Evolutionary conservation across 2,329 filamentous ascomycete species (phyloP), one percentile per base, ranked within the genome.

Genomic region (Helicocarpus griseus): DNA sequence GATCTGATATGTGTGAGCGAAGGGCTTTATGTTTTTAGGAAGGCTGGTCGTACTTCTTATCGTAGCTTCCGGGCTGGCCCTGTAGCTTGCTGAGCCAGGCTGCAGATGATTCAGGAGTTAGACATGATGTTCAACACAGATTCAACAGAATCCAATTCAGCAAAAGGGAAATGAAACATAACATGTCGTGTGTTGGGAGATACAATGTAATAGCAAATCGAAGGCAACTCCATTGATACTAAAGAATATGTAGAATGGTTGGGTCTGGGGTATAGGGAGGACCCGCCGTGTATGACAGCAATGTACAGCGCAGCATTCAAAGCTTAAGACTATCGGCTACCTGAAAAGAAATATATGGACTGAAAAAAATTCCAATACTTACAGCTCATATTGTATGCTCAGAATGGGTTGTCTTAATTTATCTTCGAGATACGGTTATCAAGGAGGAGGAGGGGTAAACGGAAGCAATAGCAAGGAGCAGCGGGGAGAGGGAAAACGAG

Each of bases 41-140:
- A 36, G 49, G 40, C n/a, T 48, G 26, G 53, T 65, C 76, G 65
- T 75, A 94, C 88, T 98, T 98, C 75, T 95, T 95, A 69, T 97
- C 93, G 77, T 98, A 98, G 75, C 89, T 96, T 62, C 95, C 89
- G 61, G 91, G 91, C 76, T 97, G 91, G 71, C 90, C 89, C 65
- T 94, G 88, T 65, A 96, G 86, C 80, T 91, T 89, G 75, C 91
- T 95, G 64, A 96, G 79, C 88, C 39, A 43, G 13, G 39, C 39
- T 43, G 22, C n/a, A 13, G 14, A 96, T 95, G 66, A 80, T 86
- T 61, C 85, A 76, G 36, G 19, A 49, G 28, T 36, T 41, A 52
- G 36, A 21, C 36, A 6, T 19, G n/a, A 19, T 8, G n/a, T 19
- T 39, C 36, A n/a, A 36, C 13, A 36, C 4, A 17, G 11, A 4